Evolutionary conservation across 371 early-diverging fungal species (phyloP).

Genomic region (Mortierella sp.): DNA sequence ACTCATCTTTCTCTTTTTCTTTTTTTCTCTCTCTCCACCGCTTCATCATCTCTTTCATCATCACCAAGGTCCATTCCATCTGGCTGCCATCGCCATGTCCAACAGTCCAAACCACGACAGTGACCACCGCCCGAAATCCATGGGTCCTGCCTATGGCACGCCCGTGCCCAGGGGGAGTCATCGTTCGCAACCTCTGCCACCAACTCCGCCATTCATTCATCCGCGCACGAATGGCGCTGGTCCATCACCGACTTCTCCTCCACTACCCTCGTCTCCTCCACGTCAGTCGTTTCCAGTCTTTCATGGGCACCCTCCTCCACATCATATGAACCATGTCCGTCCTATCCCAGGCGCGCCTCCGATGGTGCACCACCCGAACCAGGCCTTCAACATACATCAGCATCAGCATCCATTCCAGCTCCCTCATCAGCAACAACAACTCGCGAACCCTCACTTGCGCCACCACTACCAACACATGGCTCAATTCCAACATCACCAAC

Average conservation of each 20-base stretch:
- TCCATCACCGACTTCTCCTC: constrained; percentile 11
- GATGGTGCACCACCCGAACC: constrained; percentile 24
- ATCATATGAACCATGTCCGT: constrained; percentile 7
- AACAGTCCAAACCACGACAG: too few relatives aligned
- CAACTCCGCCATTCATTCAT: constrained; percentile 30
- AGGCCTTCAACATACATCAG: constrained; percentile 22
- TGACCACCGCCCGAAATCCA: too few relatives aligned
- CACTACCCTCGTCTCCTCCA: constrained; percentile 22
- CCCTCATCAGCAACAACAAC: not conserved
- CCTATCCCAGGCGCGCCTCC: constrained; percentile 21
- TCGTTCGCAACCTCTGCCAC: too few relatives aligned
- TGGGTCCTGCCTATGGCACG: too few relatives aligned
- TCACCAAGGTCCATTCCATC: too few relatives aligned
- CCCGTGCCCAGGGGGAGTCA: too few relatives aligned
- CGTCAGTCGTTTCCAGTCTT: constrained; percentile 4
- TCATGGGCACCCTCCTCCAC: constrained; percentile 22
- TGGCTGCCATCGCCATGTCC: too few relatives aligned
- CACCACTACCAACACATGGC: not conserved
- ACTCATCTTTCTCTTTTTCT: too few relatives aligned
- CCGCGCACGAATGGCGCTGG: constrained; percentile 5
- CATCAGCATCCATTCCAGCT: not conserved
- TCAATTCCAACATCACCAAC: too few relatives aligned
- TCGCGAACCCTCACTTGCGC: not conserved
- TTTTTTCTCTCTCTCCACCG: too few relatives aligned
- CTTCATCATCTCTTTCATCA: too few relatives aligned